Base-by-base conservation (phyloP, 1,139 yeast species). In the Debaryomyces subglobosus region DNA sequence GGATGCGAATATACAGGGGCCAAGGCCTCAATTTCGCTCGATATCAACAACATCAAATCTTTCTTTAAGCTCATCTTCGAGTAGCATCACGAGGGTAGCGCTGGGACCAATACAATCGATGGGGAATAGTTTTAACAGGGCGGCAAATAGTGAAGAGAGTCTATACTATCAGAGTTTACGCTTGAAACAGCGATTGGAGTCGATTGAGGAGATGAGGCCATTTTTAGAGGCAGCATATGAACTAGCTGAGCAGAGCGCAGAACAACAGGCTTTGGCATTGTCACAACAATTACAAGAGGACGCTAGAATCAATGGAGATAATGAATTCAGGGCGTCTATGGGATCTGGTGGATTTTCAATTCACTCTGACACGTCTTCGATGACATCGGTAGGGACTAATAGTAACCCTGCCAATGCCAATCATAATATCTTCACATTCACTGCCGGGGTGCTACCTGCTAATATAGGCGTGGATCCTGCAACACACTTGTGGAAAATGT, bases 391-490 rank as follows among this genome's bases (percentile, higher is more conserved):
- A 3, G 43, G 39, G 18, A 30, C 46, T 45, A 44, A 37, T 20
- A 48, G 42, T 45, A 34, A 53, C 43, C 36, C 39, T 40, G 43
- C 49, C 53, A 41, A 55, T 48, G 45, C 45, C 54, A 59, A 54
- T 43, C 64, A 64, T 51, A 68, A 74, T 51, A 65, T 79, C 47
- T 76, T 73, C 54, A 86, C 94, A 0, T 86, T 84, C 65, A 79
- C 89, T 29, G 86, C 89, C 39, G 95, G 95, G 24, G 85, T 85
- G 16, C 69, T 86, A 43, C 95, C 95, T 2, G 86, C 89, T 3
- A 83, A 80, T 48, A 76, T 82, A 49, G 79, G 81, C 49, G 86
- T 89, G 58, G 99, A 94, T 63, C 97, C 99, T 2, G 97, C 89
- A 2, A 90, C 97, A 1, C 92, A 90, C 55, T 68, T 94, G 45